Evolutionary conservation across 495 filamentous ascomycete species (phyloP), one percentile per base, ranked within the genome.

Genomic region (Penicilliopsis zonata): DNA sequence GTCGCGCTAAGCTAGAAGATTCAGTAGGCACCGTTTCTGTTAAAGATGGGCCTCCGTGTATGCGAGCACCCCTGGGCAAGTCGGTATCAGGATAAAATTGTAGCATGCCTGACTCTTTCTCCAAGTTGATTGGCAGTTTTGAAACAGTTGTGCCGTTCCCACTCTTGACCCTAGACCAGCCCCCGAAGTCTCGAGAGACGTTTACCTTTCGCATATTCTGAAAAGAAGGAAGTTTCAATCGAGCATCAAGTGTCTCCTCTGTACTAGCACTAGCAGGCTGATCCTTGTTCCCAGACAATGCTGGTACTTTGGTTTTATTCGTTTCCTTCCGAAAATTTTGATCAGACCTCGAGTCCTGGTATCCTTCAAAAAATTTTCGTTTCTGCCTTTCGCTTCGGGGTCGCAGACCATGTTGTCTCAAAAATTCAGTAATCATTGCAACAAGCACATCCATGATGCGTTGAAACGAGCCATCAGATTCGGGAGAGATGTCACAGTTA

Each of bases 111-210:
- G n/a, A n/a, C n/a, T n/a, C n/a, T n/a, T n/a, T 24, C 21, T 24
- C n/a, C 7, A 24, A 24, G 6, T 7, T n/a, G 21, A 7, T 24
- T 24, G 6, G 21, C 7, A 3, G 19, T 20, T 9, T 30, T 7
- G 9, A 12, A 14, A 17, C 17, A n/a, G 3, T 10, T 18, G 24
- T 31, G 4, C 38, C 34, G 14, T 56, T 68, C 3, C 71, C 70
- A 15, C 62, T 64, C 50, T 88, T 92, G 14, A 84, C 62, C 31
- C 72, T 70, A 18, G 74, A 73, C 79, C 82, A 90, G 3, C 46
- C 49, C 32, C 59, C 52, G 36, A 87, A 85, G 9, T 39, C 28
- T 16, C 34, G 49, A 33, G 36, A 34, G 18, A 29, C 18, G 39
- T 24, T 47, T 13, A 23, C 18, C 4, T 30, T 26, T 16, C 42